phyloP scores from a whole-genome alignment of 2,329 filamentous ascomycete genomes.

The Curvularia verruculosa region DNA sequence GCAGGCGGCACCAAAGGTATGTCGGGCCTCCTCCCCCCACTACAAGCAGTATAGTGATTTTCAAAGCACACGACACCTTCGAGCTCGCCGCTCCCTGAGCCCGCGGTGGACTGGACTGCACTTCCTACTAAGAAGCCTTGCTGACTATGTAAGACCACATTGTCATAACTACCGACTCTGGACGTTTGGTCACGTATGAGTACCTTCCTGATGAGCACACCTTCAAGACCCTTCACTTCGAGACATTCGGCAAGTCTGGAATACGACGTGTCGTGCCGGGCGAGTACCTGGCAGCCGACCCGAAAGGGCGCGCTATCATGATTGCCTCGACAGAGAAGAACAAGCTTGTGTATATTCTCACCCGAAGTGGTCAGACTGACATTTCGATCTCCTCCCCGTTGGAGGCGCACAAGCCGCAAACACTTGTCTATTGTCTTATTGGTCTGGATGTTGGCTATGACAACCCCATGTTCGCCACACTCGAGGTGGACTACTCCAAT shows the following conservation, averaged over 20 bases:
- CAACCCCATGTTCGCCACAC: constrained; percentile 92
- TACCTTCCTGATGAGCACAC: constrained; percentile 85
- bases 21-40: constrained; percentile 47
- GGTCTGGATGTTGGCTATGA: constrained; percentile 95
- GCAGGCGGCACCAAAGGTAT: constrained; percentile 96
- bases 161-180: constrained; percentile 93
- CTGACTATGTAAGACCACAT: constrained; percentile 76
- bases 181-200: constrained; percentile 91
- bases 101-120: constrained; percentile 37
- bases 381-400: constrained; percentile 96
- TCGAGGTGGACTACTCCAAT: constrained; percentile 93
- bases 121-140: constrained; percentile 39
- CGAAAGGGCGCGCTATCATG: constrained; percentile 92
- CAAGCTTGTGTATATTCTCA: constrained; percentile 98
- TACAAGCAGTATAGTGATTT: constrained; percentile 57
- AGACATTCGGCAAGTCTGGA: constrained; percentile 98
- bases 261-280: constrained; percentile 91
- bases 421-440: constrained; percentile 84
- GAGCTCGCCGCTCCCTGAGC: constrained; percentile 32
- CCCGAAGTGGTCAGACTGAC: constrained; percentile 91
- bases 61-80: constrained; percentile 46
- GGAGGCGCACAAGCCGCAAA: constrained; percentile 92
- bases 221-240: constrained; percentile 87
- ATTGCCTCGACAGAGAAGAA: constrained; percentile 97
- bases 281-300: constrained; percentile 94